Percentiles rank a stretch among this genome's conserved stretches.
Conservation (phyloP, 257 asterid species). For the Gentiana dahurica region DNA sequence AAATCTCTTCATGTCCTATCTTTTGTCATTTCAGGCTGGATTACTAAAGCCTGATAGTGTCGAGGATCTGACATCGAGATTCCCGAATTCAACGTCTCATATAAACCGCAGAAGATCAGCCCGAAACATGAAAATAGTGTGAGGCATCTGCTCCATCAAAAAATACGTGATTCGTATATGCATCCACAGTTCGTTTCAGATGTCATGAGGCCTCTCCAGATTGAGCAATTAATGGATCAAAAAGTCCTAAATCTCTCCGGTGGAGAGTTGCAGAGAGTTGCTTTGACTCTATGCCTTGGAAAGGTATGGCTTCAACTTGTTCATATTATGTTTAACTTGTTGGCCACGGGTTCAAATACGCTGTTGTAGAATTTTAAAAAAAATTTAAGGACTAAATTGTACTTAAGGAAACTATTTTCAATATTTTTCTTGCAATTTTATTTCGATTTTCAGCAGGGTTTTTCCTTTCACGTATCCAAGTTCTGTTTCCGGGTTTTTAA, state of each 20-base stretch:
- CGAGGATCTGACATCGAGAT: conserved; percentile 68
- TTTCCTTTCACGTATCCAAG: too few relatives aligned
- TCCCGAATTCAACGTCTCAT: conserved; percentile 92
- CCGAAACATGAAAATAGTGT: conserved; percentile 66
- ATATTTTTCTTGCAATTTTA: too few relatives aligned
- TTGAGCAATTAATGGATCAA: conserved; percentile 98
- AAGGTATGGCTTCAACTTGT: conserved; percentile 41
- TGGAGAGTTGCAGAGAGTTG: conserved; percentile 99
- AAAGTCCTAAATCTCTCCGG: conserved; percentile 95
- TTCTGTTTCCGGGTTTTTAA: too few relatives aligned
- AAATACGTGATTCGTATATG: conserved; percentile 75
- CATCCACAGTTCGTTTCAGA: conserved; percentile 95
- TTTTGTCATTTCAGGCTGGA: conserved; percentile 60
- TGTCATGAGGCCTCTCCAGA: conserved; percentile 97
- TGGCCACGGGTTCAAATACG: not conserved
- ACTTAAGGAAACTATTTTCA: too few relatives aligned
- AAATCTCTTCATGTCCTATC: not conserved
- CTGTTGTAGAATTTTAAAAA: too few relatives aligned
- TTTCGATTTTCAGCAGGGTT: too few relatives aligned
- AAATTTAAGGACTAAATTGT: too few relatives aligned
- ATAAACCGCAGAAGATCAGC: conserved; percentile 96
- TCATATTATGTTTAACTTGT: not conserved
- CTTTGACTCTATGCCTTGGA: conserved; percentile 87
- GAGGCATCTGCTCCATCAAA: conserved; percentile 67
- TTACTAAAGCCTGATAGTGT: conserved; percentile 75